These are phyloP conservation scores for Postia placenta DNA, from an alignment of 768 basidiomycete species.

Conservation along the genomic window DNA sequence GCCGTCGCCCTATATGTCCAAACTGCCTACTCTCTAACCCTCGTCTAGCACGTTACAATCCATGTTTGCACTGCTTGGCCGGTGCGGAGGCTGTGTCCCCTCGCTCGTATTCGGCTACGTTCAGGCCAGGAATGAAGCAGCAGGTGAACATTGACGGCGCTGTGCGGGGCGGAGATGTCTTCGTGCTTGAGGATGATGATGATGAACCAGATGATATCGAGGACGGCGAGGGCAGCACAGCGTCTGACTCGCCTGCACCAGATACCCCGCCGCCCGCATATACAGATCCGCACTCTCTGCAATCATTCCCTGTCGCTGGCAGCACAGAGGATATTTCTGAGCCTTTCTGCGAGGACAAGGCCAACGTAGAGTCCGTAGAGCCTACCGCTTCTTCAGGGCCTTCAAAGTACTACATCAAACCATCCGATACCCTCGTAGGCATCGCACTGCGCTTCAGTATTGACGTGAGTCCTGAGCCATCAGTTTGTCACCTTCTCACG, in stretches of 20 bases:
- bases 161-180: conserved; percentile 54
- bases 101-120: conserved; percentile 15
- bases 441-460: conserved; percentile 55
- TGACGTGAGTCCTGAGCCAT: conserved; percentile 42
- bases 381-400: background rate
- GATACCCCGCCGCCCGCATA: conserved; percentile 16
- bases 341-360: background rate
- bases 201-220: conserved; percentile 39
- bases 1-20: conserved; percentile 58
- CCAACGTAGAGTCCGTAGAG: background rate
- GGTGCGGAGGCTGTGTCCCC: conserved; percentile 44
- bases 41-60: conserved; percentile 60
- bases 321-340: background rate
- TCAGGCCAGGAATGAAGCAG: conserved; percentile 5
- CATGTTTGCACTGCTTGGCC: conserved; percentile 63
- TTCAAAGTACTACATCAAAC: conserved; percentile 47
- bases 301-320: background rate
- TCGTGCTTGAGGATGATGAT: conserved; percentile 61
- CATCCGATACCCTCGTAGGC: conserved; percentile 56
- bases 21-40: conserved; percentile 54
- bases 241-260: conserved; percentile 7
- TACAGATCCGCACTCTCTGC: background rate
- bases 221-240: conserved; percentile 9
- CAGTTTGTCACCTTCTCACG: background rate
- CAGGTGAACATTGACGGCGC: conserved; percentile 44